Evolutionary conservation across 2,329 filamentous ascomycete species (phyloP).

Genomic region (Cercospora zeina): DNA sequence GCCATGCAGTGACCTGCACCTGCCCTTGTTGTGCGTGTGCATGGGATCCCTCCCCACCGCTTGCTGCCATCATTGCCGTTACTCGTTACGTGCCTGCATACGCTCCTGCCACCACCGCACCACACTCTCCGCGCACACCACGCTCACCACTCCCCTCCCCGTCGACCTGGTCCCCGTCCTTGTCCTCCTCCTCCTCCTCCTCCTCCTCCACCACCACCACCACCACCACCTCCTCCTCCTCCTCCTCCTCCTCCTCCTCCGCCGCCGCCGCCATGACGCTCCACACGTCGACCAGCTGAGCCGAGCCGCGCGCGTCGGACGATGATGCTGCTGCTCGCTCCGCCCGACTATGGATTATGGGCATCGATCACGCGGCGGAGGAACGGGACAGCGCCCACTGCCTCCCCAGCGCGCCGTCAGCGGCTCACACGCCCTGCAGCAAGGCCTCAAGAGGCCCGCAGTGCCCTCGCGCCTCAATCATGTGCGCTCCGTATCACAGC

Average conservation of each 20-base stretch:
- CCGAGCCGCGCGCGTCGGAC: conserved; percentile 15
- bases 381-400: conserved; percentile 27
- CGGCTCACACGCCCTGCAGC: conserved; percentile 32
- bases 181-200: not conserved
- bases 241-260: not conserved
- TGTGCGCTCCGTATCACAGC: conserved; percentile 38
- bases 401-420: conserved; percentile 35
- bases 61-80: not conserved
- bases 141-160: too few species aligned
- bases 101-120: not conserved
- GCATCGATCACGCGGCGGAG: conserved; percentile 17
- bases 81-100: conserved; percentile 4
- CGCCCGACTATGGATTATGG: conserved; percentile 36
- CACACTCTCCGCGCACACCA: not conserved
- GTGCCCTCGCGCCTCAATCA: conserved; percentile 39
- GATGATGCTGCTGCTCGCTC: conserved; percentile 29
- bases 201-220: not conserved
- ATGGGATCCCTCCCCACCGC: not conserved
- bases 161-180: too few species aligned
- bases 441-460: conserved; percentile 28
- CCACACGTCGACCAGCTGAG: conserved; percentile 11
- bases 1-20: not conserved
- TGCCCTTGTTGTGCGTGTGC: not conserved
- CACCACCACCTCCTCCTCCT: not conserved
- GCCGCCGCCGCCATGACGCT: conserved; percentile 1